Base-by-base conservation (phyloP, 805 yeast genomes). In the Teunomyces pallodes region DNA sequence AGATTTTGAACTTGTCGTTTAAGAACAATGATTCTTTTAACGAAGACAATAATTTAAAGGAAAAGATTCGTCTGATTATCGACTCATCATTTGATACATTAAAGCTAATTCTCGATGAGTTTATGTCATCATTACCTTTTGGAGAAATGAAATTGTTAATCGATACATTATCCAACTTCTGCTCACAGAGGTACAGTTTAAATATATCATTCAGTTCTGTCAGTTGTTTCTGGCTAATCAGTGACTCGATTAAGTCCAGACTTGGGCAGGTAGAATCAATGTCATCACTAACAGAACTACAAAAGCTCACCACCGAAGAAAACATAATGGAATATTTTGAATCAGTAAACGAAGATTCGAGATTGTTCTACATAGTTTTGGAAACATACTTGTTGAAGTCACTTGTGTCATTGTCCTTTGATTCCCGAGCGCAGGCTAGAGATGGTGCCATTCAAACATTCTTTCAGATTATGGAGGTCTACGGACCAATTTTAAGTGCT, bases 381-480 rank as follows among this genome's bases (percentile, higher is more conserved):
- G 94, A 94, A 79, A 86, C 57, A 65, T 90, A 38, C 66, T 89
- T 46, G 14, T 56, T 62, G 26, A 70, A 79, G 7, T 76, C 80
- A 29, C 65, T 92, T 32, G 83, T 90, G 0, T 74, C 76, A 17
- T 77, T 90, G 20, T 79, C 91, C 0, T 61, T 69, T 26, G 96
- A 87, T 54, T 58, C 74, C 2, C 76, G 96, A 47, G 77, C 84
- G 1, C 96, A 90, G 56, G 96, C 92, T 0, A 77, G 95, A 51
- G 90, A 90, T 57, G 97, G 97, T 2, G 84, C 97, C 0, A 79
- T 90, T 12, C 96, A 90, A 60, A 92, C 97, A 0, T 83, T 91
- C 54, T 89, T 90, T 66, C 81, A 91, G 54, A 84, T 92, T 27
- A 49, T 62, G 6, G 65, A 62, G 24, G 60, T 54, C 5, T 62